phyloP scores from a whole-genome alignment of 2,329 filamentous ascomycete species.

The Stylonectria norvegica region DNA sequence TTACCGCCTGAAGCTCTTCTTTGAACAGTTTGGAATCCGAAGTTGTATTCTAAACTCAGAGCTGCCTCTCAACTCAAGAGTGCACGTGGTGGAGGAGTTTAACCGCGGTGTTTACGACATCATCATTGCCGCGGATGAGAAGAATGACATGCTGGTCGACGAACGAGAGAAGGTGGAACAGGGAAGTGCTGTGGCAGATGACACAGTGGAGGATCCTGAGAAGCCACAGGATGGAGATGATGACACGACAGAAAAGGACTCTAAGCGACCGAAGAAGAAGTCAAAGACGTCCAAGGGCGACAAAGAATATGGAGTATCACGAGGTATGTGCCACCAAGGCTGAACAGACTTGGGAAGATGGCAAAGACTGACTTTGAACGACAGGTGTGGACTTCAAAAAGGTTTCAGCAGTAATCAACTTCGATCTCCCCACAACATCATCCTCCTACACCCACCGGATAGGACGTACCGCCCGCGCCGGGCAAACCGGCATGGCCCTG shows the following conservation, averaged over 20 bases:
- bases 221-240: constrained; percentile 12
- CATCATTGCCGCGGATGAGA: constrained; percentile 92
- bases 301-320: constrained; percentile 90
- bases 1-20: constrained; percentile 89
- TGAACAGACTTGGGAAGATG: background rate
- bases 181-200: constrained; percentile 46
- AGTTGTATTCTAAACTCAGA: constrained; percentile 94
- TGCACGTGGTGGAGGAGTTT: constrained; percentile 96
- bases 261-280: constrained; percentile 32
- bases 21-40: constrained; percentile 95
- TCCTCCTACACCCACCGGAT: constrained; percentile 98
- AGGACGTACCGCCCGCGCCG: constrained; percentile 86
- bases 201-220: constrained; percentile 24
- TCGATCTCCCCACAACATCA: constrained; percentile 83
- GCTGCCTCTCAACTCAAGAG: constrained; percentile 83
- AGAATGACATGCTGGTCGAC: constrained; percentile 76
- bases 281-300: constrained; percentile 59
- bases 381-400: constrained; percentile 85
- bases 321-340: constrained; percentile 50
- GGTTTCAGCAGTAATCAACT: constrained; percentile 92
- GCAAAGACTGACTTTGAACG: constrained; percentile 12
- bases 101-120: constrained; percentile 97
- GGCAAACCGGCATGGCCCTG: constrained; percentile 90
- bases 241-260: constrained; percentile 30
- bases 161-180: constrained; percentile 48